These are phyloP conservation scores for Coniochaeta sp. DNA, from an alignment of 2,329 filamentous ascomycete species.

Conservation along the genomic window DNA sequence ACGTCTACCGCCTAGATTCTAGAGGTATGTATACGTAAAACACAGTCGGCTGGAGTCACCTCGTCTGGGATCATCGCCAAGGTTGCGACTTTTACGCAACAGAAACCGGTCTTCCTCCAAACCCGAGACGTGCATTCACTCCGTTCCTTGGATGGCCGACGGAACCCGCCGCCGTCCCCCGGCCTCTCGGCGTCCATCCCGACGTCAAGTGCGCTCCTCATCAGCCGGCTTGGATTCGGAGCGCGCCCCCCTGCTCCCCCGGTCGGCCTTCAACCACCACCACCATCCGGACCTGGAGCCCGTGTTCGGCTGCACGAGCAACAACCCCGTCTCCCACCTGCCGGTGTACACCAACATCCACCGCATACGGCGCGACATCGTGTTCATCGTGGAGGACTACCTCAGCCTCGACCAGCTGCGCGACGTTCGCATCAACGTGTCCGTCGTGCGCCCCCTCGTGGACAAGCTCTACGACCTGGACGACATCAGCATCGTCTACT, in stretches of 20 bases:
- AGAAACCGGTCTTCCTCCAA: too few species aligned
- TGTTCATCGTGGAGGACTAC: constrained; percentile 55
- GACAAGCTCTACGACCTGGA: constrained; percentile 73
- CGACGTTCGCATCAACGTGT: constrained; percentile 74
- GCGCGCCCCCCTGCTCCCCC: constrained; percentile 27
- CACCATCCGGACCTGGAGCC: constrained; percentile 30
- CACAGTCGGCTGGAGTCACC: too few species aligned
- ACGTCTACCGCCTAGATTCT: too few species aligned
- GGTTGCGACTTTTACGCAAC: too few species aligned
- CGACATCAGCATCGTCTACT: constrained; percentile 80
- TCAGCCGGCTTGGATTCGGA: constrained; percentile 13
- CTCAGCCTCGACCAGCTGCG: constrained; percentile 68
- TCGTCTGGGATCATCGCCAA: too few species aligned
- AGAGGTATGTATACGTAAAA: too few species aligned
- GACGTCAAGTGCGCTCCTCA: not conserved
- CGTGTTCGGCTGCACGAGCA: constrained; percentile 46
- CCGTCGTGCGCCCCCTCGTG: constrained; percentile 74
- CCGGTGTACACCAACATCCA: constrained; percentile 76
- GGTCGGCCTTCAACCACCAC: constrained; percentile 26
- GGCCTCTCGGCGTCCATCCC: not conserved
- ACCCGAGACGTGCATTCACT: too few species aligned
- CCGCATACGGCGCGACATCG: constrained; percentile 57
- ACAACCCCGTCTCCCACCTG: constrained; percentile 54
- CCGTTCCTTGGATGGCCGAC: not conserved
- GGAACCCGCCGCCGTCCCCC: not conserved